Conservation (phyloP, 2,329 filamentous ascomycete species). For the Emydomyces testavorans region DNA sequence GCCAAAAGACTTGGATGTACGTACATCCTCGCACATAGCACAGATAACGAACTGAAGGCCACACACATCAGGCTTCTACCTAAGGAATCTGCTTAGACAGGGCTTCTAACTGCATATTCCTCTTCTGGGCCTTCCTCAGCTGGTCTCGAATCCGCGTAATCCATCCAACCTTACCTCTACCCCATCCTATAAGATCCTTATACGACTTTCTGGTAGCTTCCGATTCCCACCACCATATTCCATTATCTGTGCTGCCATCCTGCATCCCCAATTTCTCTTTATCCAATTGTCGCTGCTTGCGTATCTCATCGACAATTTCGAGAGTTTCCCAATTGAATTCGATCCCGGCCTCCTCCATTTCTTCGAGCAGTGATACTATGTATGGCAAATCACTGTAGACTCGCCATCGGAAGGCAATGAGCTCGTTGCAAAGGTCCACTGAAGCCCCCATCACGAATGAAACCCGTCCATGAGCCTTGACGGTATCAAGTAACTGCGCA, state of each 20-base stretch:
- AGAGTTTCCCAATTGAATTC: conserved; percentile 28
- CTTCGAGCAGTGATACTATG: conserved; percentile 30
- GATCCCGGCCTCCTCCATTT: conserved; percentile 37
- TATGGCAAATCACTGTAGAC: conserved; percentile 32
- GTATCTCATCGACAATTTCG: conserved; percentile 24
- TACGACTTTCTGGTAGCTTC: conserved; percentile 13
- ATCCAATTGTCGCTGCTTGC: conserved; percentile 21
- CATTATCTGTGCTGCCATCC: not conserved
- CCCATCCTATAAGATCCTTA: conserved; percentile 12
- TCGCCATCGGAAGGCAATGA: conserved; percentile 35
- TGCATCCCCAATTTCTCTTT: not conserved
- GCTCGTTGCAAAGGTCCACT: conserved; percentile 34
- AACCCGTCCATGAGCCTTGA: conserved; percentile 32
- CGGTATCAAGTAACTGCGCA: conserved; percentile 31
- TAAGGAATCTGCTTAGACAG: not conserved
- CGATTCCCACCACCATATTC: conserved; percentile 14
- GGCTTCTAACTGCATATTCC: not conserved
- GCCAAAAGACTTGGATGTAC: not conserved
- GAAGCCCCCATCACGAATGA: conserved; percentile 36
- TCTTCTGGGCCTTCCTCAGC: conserved; percentile 1
- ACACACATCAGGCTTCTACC: too few relatives aligned
- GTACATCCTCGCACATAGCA: too few relatives aligned
- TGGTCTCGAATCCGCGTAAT: conserved; percentile 8
- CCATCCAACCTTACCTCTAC: conserved; percentile 8
- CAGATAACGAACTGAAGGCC: too few relatives aligned